Evolutionary conservation across 1,284 basidiomycete species (phyloP), one percentile per base, ranked within the genome.

Genomic region (Irpex sp.): DNA sequence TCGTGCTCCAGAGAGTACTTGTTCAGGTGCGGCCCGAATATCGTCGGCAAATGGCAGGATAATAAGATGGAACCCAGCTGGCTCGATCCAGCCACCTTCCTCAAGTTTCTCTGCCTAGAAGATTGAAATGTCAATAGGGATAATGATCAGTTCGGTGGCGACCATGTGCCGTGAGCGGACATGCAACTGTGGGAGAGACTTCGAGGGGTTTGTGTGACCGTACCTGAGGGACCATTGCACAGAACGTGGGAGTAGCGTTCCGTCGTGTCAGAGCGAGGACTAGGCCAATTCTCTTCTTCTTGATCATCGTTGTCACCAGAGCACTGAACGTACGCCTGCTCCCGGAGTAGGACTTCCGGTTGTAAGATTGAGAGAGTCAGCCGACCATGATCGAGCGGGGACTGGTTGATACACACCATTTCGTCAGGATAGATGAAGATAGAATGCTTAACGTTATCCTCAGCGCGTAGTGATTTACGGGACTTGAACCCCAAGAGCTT

Each of bases 381-480:
- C 47, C 26, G 58, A 62, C 26, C 26, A 58, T 31, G 34, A 59
- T 44, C 38, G 37, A 47, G 44, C 21, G 13, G 31, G 47, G 17
- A 17, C 4, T 54, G 26, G 52, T 54, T 31, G 11, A 19, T 37
- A 44, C 19, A 70, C 65, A 94, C 94, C 74, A 85, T 79, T 73
- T 99, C 97, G 69, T 97, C 91, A 0, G 97, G 97, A 74, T 96
- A 95, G 65, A 99, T 86, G 72, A 99, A 99, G 60, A 87, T 79
- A 0, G 94, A 88, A 75, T 97, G 95, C 72, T 95, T 97, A 70
- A 97, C 78, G 68, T 97, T 97, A 73, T 97, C 93, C 74, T 95
- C 89, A 68, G 95, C 91, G 0, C 78, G 77, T 0, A 98, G 81
- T 64, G 91, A 83, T 3, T 78, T 74, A n/a, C 82, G 81, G 64